Evolutionary conservation across 2,329 filamentous ascomycete species (phyloP), one percentile per base, ranked within the genome.

Genomic region (Alternaria brassicae): DNA sequence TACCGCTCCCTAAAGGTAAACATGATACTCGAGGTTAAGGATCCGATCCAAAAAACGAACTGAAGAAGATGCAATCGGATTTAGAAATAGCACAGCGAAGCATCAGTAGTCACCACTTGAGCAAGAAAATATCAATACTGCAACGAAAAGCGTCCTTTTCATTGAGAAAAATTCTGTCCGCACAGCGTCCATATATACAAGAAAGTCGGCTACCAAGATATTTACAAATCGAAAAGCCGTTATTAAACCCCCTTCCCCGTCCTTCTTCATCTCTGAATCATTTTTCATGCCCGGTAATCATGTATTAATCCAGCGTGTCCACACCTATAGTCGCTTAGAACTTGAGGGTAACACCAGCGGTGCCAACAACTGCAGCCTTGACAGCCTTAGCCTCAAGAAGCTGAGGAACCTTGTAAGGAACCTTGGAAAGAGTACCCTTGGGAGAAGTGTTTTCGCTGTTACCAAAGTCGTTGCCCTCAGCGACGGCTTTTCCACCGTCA

Each of bases 401-500:
- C 28, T 64, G 68, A 49, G 77, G 72, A 4, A 66, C 66, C 9
- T 60, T 54, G 60, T 81, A 81, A 8, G 77, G 76, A 2, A 73
- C 73, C 41, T 58, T 66, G 15, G 60, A 75, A 6, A 81, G 59
- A 0, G 69, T 74, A 4, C 78, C 78, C 49, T 60, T 63, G 6
- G 61, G 62, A 10, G 78, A 78, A 7, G 66, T 65, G 68, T 77
- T 76, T 48, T 62, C 51, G 13, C 50, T 70, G n/a, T 25, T 59
- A n/a, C 78, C 78, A 56, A 80, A 75, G 65, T 79, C 77, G 44
- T 79, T 77, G 52, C 79, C 79, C 10, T 60, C 70, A 34, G 69
- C 67, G 30, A 78, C 74, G 9, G 79, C 79, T 47, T 66, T 78
- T 6, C 79, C 79, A 12, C 47, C 62, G 42, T 74, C 74, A 15